Conservation (phyloP, 2,329 filamentous ascomycete genomes). For the Macroventuria anomochaeta region DNA sequence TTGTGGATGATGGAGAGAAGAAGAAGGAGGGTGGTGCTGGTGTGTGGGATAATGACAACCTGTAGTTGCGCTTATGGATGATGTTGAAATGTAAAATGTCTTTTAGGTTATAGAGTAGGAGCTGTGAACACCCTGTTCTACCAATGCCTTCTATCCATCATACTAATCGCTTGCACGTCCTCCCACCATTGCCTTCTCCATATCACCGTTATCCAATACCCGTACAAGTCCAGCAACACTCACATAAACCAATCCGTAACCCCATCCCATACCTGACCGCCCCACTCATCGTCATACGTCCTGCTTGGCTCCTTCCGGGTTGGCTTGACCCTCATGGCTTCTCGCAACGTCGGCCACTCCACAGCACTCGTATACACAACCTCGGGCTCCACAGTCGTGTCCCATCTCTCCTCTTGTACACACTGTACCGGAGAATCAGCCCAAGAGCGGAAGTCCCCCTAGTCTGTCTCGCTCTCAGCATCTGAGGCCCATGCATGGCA, state of each 20-base stretch:
- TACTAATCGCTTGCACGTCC: neutral
- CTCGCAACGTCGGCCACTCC: slow-evolving; percentile 29
- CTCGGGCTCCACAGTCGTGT: neutral
- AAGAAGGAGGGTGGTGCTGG: slow-evolving; percentile 27
- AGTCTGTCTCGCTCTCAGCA: neutral
- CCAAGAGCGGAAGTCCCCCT: neutral
- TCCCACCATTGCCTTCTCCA: neutral
- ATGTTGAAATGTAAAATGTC: neutral
- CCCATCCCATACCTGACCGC: slow-evolving; percentile 20
- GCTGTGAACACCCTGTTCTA: neutral
- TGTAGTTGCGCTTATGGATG: neutral
- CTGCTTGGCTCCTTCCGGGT: neutral
- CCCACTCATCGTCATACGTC: neutral
- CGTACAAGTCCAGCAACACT: neutral
- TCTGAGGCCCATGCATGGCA: neutral
- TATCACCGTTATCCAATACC: neutral
- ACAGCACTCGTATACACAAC: slow-evolving; percentile 8
- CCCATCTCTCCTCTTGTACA: slow-evolving; percentile 1
- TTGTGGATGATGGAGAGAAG: slow-evolving; percentile 38
- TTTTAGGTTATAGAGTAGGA: neutral
- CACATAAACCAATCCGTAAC: slow-evolving; percentile 21
- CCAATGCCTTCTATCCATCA: neutral
- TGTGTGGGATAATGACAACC: slow-evolving; percentile 13
- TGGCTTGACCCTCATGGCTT: slow-evolving; percentile 10
- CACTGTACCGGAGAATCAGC: neutral